Percentiles rank a stretch among this genome's conserved stretches.
These are phyloP conservation scores for Mycosphaerelloides madeirae DNA, from an alignment of 2,329 filamentous ascomycete genomes.

Conservation along the genomic window DNA sequence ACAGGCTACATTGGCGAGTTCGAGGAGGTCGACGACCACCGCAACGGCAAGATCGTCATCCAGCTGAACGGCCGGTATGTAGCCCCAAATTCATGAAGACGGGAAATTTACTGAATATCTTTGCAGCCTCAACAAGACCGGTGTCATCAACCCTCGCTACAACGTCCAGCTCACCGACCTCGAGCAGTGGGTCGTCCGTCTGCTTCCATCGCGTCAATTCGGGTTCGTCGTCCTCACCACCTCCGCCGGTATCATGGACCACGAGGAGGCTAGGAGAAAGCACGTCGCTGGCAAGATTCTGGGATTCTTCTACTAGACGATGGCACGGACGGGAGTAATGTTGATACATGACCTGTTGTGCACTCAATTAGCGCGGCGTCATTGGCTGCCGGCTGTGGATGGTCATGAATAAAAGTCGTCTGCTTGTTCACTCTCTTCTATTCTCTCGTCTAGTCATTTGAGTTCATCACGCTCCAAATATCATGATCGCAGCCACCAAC, in stretches of 20 bases:
- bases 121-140: constrained; percentile 83
- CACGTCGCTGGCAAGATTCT: constrained; percentile 99
- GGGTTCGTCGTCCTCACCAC: constrained; percentile 99
- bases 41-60: constrained; percentile 99
- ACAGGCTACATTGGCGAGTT: constrained; percentile 98
- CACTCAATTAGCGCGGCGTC: constrained; percentile 14
- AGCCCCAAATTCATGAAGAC: background rate
- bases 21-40: constrained; percentile 99
- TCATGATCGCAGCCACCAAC: no score
- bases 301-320: constrained; percentile 87
- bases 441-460: background rate
- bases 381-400: constrained; percentile 13
- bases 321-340: constrained; percentile 7
- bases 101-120: constrained; percentile 6
- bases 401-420: constrained; percentile 19
- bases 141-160: constrained; percentile 99
- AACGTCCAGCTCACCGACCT: constrained; percentile 96
- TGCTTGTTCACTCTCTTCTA: background rate
- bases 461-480: no score
- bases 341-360: constrained; percentile 3
- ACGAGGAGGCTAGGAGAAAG: constrained; percentile 98
- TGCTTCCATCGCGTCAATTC: constrained; percentile 99
- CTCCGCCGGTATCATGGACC: constrained; percentile 99
- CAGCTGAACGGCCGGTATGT: constrained; percentile 88
- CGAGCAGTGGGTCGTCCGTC: constrained; percentile 99